Conservation (phyloP, 306 rosid species). For the Vicia villosa region DNA sequence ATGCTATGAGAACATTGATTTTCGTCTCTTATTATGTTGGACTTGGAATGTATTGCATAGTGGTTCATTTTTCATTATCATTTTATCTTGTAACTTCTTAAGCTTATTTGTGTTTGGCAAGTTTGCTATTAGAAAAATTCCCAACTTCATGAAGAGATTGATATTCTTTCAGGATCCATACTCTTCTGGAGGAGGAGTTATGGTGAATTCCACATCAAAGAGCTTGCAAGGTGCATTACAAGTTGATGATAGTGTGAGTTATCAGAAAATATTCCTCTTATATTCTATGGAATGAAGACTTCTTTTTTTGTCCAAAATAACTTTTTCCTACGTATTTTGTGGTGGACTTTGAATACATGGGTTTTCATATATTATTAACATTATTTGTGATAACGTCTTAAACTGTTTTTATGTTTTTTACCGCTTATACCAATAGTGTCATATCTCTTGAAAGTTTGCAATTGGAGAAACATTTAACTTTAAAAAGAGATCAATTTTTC, state of each 20-base stretch:
- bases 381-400: background rate
- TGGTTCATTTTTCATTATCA: conserved; percentile 1
- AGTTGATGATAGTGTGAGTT: conserved; percentile 47
- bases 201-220: conserved; percentile 40
- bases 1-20: background rate
- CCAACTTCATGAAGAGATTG: conserved; percentile 15
- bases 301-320: background rate
- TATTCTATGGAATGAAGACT: background rate
- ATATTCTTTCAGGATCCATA: conserved; percentile 64
- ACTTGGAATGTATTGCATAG: background rate
- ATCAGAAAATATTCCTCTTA: background rate
- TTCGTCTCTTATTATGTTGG: conserved; percentile 10
- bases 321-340: background rate
- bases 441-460: background rate
- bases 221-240: conserved; percentile 39
- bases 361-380: background rate
- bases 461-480: conserved; percentile 20
- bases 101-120: conserved; percentile 18
- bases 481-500: conserved; percentile 14
- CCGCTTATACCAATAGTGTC: background rate
- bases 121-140: background rate
- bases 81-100: background rate
- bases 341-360: conserved; percentile 1
- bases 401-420: background rate
- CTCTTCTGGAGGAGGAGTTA: conserved; percentile 41